Evolutionary conservation across 1,139 yeast species (phyloP).

Genomic region (Kodamaea derodonti): DNA sequence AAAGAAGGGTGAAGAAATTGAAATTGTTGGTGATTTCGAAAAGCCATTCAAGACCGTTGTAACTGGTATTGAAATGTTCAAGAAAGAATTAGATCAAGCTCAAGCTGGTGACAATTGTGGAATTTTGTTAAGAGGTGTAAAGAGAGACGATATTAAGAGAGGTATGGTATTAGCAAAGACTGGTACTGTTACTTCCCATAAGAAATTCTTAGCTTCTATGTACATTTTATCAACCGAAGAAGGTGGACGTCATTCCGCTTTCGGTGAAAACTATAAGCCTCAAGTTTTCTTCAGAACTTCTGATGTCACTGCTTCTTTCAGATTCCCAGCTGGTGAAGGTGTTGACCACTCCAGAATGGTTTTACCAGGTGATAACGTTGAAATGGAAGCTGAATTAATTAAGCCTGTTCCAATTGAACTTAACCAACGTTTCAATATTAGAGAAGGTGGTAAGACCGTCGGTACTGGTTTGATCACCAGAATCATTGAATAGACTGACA

Average conservation of each 20-base stretch:
- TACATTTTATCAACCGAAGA: slow-evolving; percentile 93
- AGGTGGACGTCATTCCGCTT: slow-evolving; percentile 99
- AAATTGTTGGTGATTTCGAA: slow-evolving; percentile 88
- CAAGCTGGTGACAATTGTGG: slow-evolving; percentile 99
- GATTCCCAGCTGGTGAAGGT: slow-evolving; percentile 86
- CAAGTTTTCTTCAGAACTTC: slow-evolving; percentile 96
- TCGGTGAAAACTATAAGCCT: slow-evolving; percentile 96
- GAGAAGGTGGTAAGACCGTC: slow-evolving; percentile 99
- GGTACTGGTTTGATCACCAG: slow-evolving; percentile 98
- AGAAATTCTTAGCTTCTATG: slow-evolving; percentile 88
- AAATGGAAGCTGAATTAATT: slow-evolving; percentile 88
- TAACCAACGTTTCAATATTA: slow-evolving; percentile 97
- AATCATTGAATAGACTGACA: slow-evolving; percentile 61
- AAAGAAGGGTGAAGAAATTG: slow-evolving; percentile 98
- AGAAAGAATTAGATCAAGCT: slow-evolving; percentile 95
- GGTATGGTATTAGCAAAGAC: slow-evolving; percentile 98
- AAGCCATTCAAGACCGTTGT: slow-evolving; percentile 90
- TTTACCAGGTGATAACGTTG: slow-evolving; percentile 98
- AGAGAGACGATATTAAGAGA: slow-evolving; percentile 94
- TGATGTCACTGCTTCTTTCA: slow-evolving; percentile 87
- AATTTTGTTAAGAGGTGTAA: slow-evolving; percentile 93
- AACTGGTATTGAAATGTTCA: slow-evolving; percentile 98
- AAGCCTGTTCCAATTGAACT: slow-evolving; percentile 93
- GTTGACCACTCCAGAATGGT: slow-evolving; percentile 83
- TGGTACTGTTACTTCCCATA: slow-evolving; percentile 88